These are phyloP conservation scores for Coemansia nantahalensis DNA, from an alignment of 192 early-diverging fungal species.

Conservation along the genomic window DNA sequence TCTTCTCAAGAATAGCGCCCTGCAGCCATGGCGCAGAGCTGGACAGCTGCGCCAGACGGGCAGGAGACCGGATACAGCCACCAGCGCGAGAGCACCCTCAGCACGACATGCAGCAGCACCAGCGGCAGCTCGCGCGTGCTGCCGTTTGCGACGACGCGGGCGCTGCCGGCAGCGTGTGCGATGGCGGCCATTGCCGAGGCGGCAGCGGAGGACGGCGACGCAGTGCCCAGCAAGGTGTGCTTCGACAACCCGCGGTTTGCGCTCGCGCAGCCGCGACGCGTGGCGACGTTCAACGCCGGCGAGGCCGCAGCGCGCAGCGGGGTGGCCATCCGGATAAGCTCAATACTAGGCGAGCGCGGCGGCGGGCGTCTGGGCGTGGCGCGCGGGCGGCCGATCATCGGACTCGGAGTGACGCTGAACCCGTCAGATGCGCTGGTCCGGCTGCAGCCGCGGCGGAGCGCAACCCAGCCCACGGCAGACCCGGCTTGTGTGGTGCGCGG, in stretches of 20 bases:
- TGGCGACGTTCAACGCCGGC: neutral
- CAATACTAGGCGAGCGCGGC: constrained; percentile 10
- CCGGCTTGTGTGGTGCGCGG: neutral
- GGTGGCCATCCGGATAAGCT: constrained; percentile 16
- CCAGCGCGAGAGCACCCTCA: constrained; percentile 39
- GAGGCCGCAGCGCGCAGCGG: constrained; percentile 1
- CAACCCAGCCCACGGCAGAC: neutral
- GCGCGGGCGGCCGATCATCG: constrained; percentile 37
- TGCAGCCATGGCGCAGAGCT: constrained; percentile 1
- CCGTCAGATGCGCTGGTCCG: constrained; percentile 36
- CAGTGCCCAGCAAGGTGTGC: neutral
- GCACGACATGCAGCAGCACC: constrained; percentile 34
- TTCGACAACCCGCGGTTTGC: constrained; percentile 31
- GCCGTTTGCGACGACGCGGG: constrained; percentile 37
- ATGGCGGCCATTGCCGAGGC: constrained; percentile 19
- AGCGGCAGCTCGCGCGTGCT: constrained; percentile 40
- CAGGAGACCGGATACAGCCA: constrained; percentile 5
- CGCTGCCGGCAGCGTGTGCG: neutral
- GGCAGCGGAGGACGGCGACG: neutral
- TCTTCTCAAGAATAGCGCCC: too few species aligned
- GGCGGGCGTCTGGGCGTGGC: neutral
- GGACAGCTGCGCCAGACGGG: neutral
- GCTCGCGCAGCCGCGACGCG: constrained; percentile 35
- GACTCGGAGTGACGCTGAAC: constrained; percentile 41
- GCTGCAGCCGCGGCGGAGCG: constrained; percentile 21